Evolutionary conservation across 2,329 filamentous ascomycete species (phyloP), one percentile per base, ranked within the genome.

Genomic region (Claviceps spartinae): DNA sequence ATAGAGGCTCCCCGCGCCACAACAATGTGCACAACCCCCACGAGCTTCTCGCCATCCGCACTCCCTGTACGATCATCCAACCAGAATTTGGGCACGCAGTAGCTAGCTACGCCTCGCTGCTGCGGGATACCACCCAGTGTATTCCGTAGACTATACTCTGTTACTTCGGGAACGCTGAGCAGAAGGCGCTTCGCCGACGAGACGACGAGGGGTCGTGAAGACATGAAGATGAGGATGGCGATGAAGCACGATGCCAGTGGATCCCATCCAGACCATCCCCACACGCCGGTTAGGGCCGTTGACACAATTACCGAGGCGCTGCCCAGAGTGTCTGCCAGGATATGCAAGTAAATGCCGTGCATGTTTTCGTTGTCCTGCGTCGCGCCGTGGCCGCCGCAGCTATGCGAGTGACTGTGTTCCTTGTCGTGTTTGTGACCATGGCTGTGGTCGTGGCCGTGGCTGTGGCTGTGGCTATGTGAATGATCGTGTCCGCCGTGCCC

Each of bases 281-380:
- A 85, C 60, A 88, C 83, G 63, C 94, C 85, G 0, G 94, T 95
- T 22, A 97, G 74, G 0, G 88, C 72, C 0, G 93, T 98, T 7
- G 89, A 96, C 37, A 89, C 81, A 55, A 98, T 95, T 47, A 98
- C 93, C 1, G 93, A 93, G 1, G 90, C 86, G 51, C 90, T 96
- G 26, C 93, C 93, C 34, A 97, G 81, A 0, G 93, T 95, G 65
- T 98, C 93, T 5, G 93, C 93, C 30, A 97, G 76, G 49, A 98
- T 87, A 63, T 98, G 93, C 20, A 98, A 74, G 67, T 95, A 98
- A 58, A 98, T 97, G 13, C 93, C 93, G 60, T 93, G 72, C 90
- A 98, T 96, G 64, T 98, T 98, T 61, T 98, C 93, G 65, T 95
- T 95, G 55, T 88, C 85, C 61, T 90, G 85, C n/a, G 62, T 56